Percentiles rank a stretch among this genome's conserved stretches.
Evolutionary conservation across 2,329 filamentous ascomycete species (phyloP).

Genomic region (Macrophomina pseudophaseolina): DNA sequence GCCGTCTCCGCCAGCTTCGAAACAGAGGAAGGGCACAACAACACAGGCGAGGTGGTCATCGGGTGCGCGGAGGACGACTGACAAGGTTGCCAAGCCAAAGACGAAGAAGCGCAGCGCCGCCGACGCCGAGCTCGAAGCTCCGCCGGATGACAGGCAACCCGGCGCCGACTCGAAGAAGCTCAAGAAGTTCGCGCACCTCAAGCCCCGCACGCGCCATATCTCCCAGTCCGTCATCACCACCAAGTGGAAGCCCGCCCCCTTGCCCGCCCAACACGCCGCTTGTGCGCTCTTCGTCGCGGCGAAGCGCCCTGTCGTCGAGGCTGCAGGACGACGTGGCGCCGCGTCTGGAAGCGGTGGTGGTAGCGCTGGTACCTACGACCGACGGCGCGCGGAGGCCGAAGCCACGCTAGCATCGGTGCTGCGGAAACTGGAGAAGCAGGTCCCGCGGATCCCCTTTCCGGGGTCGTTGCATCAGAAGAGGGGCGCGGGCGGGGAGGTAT

Average conservation of each 20-base stretch:
- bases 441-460: slow-evolving; percentile 68
- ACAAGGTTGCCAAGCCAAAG: background rate
- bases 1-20: background rate
- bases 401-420: slow-evolving; percentile 62
- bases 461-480: slow-evolving; percentile 53
- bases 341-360: background rate
- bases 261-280: slow-evolving; percentile 47
- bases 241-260: slow-evolving; percentile 61
- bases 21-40: background rate
- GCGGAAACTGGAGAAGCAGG: slow-evolving; percentile 61
- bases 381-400: slow-evolving; percentile 58
- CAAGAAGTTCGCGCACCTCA: slow-evolving; percentile 39
- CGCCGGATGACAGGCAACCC: background rate
- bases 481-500: slow-evolving; percentile 49
- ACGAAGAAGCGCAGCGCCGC: background rate
- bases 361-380: slow-evolving; percentile 27
- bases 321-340: slow-evolving; percentile 52
- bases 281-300: slow-evolving; percentile 58
- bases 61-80: background rate
- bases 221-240: slow-evolving; percentile 42
- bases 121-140: background rate
- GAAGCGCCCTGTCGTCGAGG: slow-evolving; percentile 63
- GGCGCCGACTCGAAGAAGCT: background rate
- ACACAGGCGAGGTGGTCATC: background rate
- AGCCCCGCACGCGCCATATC: slow-evolving; percentile 42